Evolutionary conservation across 441 rosid species (phyloP).

Genomic region (Erodium moschatum): DNA sequence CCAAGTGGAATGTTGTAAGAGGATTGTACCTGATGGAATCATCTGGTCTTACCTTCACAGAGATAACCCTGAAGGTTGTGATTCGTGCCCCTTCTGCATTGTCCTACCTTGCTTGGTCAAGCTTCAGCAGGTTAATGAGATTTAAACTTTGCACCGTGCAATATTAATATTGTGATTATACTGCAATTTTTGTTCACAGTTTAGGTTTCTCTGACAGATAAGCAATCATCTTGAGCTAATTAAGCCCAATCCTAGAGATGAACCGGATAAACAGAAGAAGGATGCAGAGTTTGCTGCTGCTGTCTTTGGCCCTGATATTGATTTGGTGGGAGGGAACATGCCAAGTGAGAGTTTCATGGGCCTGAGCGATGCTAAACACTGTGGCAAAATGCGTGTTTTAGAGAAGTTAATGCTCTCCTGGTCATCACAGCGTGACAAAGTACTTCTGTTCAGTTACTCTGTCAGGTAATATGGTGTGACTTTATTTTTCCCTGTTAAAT

Average conservation of each 20-base stretch:
- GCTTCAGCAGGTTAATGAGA: slow-evolving; percentile 64
- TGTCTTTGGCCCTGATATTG: slow-evolving; percentile 70
- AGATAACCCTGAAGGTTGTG: slow-evolving; percentile 81
- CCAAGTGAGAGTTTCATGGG: slow-evolving; percentile 74
- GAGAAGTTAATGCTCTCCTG: slow-evolving; percentile 80
- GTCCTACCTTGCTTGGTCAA: slow-evolving; percentile 93
- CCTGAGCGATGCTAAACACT: slow-evolving; percentile 67
- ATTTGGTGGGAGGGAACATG: slow-evolving; percentile 66
- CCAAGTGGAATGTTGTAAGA: slow-evolving; percentile 84
- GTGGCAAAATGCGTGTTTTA: slow-evolving; percentile 89
- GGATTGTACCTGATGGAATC: slow-evolving; percentile 72
- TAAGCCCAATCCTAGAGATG: slow-evolving; percentile 85
- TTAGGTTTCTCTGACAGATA: slow-evolving; percentile 35
- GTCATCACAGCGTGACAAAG: slow-evolving; percentile 74
- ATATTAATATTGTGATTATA: not conserved
- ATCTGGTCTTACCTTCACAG: slow-evolving; percentile 85
- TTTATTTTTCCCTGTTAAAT: not conserved
- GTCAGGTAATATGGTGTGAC: slow-evolving; percentile 49
- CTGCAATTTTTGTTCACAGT: slow-evolving; percentile 9
- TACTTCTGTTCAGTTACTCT: slow-evolving; percentile 86
- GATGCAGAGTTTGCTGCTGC: slow-evolving; percentile 78
- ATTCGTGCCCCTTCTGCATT: slow-evolving; percentile 85
- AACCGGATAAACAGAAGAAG: slow-evolving; percentile 71
- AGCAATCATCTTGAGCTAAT: slow-evolving; percentile 94
- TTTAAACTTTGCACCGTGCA: not conserved